Base-by-base conservation (phyloP, 2,329 filamentous ascomycete genomes). In the Microthyrium microscopicum region DNA sequence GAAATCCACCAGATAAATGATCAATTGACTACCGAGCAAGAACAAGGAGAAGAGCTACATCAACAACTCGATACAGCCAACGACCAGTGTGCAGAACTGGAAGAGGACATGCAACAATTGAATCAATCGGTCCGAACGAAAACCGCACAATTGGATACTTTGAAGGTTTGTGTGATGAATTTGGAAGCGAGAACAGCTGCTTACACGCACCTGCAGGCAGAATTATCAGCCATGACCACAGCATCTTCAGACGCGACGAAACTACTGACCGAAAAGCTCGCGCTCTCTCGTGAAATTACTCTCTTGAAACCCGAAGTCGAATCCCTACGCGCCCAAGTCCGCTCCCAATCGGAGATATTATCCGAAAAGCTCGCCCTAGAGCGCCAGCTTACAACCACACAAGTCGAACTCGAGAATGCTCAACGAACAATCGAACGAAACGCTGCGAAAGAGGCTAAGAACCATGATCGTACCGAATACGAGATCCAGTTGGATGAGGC, bases 321-420 rank as follows among this genome's bases (percentile, higher is more conserved):
- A 40, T 68, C 73, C 45, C 54, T 77, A 11, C 66, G 64, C 41
- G 59, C 64, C 5, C 71, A 77, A 48, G 61, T 60, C 15, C 53
- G 58, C 20, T 61, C 63, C 11, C 72, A 85, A 34, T 74, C 84
- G 46, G 65, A 68, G 2, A 59, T 81, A 8, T 61, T 91, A 12
- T 64, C 77, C 2, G 83, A 92, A 49, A 93, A 91, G 52, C 62
- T 87, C 29, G 67, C 77, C 2, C 57, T 94, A 11, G 76, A 89
- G 48, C 74, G 79, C 29, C 80, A 89, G 53, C 54, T 93, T 19
- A 76, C 68, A 46, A 73, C 76, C 2, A 54, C 85, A 3, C 79
- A 92, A 51, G 73, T 82, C 27, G 79, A 92, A 44, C 64, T 93
- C 2, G 81, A 85, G 42, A 81, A 79, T 42, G 81, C 89, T 50